Evolutionary conservation across 1,284 basidiomycete genomes (phyloP).

Genomic region (Apiotrichum porosum): DNA sequence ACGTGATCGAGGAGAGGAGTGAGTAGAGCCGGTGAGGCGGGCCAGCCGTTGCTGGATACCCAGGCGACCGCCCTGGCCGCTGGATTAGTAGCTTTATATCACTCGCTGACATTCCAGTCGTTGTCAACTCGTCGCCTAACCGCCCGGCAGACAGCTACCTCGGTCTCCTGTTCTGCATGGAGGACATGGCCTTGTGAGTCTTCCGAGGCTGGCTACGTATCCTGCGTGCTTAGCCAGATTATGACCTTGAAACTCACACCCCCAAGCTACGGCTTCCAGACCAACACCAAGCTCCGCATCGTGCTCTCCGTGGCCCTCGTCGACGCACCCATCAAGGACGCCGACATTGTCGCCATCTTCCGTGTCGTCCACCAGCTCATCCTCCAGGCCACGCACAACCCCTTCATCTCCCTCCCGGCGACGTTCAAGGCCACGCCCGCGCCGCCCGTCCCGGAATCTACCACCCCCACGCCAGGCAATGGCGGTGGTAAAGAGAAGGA

Average conservation of each 20-base stretch:
- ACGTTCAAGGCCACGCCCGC: constrained; percentile 24
- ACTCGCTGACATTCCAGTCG: constrained; percentile 27
- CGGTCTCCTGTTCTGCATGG: constrained; percentile 49
- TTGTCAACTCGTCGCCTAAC: constrained; percentile 39
- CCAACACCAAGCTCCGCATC: constrained; percentile 43
- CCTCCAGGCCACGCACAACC: constrained; percentile 36
- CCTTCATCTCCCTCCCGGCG: constrained; percentile 38
- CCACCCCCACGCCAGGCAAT: background rate
- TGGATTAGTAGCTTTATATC: too few relatives aligned
- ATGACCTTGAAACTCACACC: too few relatives aligned
- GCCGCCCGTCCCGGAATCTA: background rate
- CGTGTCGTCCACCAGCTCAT: constrained; percentile 45
- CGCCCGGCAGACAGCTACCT: constrained; percentile 46
- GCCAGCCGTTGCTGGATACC: too few relatives aligned
- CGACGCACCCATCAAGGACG: constrained; percentile 49
- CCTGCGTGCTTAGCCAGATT: background rate
- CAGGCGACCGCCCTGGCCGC: too few relatives aligned
- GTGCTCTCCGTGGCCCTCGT: constrained; percentile 46
- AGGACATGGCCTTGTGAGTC: constrained; percentile 49
- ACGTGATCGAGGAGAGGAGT: constrained; percentile 49
- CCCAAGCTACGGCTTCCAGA: constrained; percentile 47
- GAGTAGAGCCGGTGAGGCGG: constrained; percentile 18
- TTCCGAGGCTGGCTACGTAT: too few relatives aligned
- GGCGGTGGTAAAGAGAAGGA: background rate
- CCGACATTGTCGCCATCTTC: constrained; percentile 47